A percentile compares a stretch with the other conserved stretches of the same genome.
Conservation (phyloP, 441 rosid genomes). For the Adansonia grandidieri region DNA sequence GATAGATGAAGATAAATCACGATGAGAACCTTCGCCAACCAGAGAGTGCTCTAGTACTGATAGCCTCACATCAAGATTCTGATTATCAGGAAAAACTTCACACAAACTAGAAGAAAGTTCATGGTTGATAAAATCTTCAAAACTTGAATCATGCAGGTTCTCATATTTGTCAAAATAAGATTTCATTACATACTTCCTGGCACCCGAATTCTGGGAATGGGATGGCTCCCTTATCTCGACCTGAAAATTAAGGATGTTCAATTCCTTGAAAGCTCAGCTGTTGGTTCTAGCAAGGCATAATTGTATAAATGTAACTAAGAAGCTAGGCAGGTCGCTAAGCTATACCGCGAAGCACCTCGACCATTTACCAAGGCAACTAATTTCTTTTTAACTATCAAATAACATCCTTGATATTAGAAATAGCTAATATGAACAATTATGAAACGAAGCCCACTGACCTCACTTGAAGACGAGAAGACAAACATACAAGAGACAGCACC, state of each 20-base stretch:
- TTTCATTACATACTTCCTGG: slow-evolving; percentile 46
- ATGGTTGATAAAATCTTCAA: slow-evolving; percentile 44
- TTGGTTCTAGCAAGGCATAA: not conserved
- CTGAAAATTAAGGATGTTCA: slow-evolving; percentile 37
- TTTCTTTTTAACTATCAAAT: too few species aligned
- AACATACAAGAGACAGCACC: slow-evolving; percentile 26
- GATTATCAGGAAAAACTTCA: slow-evolving; percentile 33
- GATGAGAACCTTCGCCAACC: slow-evolving; percentile 88
- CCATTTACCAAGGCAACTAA: too few species aligned
- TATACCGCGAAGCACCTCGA: too few species aligned
- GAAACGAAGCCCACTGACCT: slow-evolving; percentile 35
- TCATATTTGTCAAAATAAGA: slow-evolving; percentile 57
- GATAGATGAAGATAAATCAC: slow-evolving; percentile 57
- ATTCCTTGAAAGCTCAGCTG: not conserved
- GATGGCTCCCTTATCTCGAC: slow-evolving; percentile 26
- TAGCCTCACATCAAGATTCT: slow-evolving; percentile 30
- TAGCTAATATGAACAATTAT: too few species aligned
- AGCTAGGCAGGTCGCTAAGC: too few species aligned
- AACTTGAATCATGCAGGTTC: slow-evolving; percentile 49
- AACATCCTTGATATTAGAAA: not conserved
- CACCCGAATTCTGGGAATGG: slow-evolving; percentile 20
- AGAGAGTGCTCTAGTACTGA: slow-evolving; percentile 49
- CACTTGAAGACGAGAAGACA: slow-evolving; percentile 32
- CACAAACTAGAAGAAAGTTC: slow-evolving; percentile 41
- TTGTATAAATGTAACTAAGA: too few species aligned